phyloP scores from a whole-genome alignment of 495 filamentous ascomycete species.

The Talaromyces borbonicus region DNA sequence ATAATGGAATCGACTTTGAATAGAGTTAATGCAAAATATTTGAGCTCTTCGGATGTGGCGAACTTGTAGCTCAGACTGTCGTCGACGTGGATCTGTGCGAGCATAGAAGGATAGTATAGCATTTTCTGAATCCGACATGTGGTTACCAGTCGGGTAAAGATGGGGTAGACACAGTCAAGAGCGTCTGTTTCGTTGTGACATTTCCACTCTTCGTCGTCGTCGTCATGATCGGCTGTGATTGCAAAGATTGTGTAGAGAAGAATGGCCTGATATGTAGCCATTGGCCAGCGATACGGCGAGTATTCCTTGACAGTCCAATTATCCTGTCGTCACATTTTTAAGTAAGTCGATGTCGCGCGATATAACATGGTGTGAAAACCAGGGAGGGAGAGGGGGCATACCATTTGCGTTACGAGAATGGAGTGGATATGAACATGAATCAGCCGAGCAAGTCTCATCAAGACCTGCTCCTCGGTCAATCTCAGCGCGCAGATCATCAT shows the following conservation, averaged over 20 bases:
- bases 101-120: slow-evolving; percentile 3
- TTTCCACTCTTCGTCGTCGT: background rate
- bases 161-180: background rate
- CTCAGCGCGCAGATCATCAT: background rate
- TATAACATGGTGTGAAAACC: background rate
- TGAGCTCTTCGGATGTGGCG: slow-evolving; percentile 1
- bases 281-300: slow-evolving; percentile 3
- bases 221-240: background rate
- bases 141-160: slow-evolving; percentile 4
- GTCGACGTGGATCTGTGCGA: slow-evolving; percentile 2
- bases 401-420: slow-evolving; percentile 5
- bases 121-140: slow-evolving; percentile 5
- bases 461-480: background rate
- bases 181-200: background rate
- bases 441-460: slow-evolving; percentile 4
- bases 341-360: background rate
- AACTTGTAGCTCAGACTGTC: slow-evolving; percentile 1
- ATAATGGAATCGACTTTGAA: slow-evolving; percentile 1
- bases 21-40: slow-evolving; percentile 4
- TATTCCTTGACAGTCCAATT: slow-evolving; percentile 7
- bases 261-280: slow-evolving; percentile 6
- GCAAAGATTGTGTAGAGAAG: slow-evolving; percentile 4
- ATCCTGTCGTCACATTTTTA: background rate
- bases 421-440: slow-evolving; percentile 1
- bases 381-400: background rate